Evolutionary conservation across 768 basidiomycete genomes (phyloP), one percentile per base, ranked within the genome.

Genomic region (Cystofilobasidium ferigula): DNA sequence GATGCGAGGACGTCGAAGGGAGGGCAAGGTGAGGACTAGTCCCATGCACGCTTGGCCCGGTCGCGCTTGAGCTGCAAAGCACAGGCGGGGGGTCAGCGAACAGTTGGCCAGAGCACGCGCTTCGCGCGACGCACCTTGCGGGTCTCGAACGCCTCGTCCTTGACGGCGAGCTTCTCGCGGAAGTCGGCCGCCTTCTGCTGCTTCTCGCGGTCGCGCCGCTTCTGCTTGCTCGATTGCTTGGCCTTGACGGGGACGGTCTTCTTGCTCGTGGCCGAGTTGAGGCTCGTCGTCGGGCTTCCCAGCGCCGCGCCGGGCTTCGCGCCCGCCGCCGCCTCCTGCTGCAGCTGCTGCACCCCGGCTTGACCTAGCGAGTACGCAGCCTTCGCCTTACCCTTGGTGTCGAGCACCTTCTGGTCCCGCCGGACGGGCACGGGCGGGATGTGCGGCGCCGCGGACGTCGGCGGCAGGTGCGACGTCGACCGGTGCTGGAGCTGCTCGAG

Each of bases 41-140:
- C 51, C 51, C 51, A 54, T 54, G 51, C 51, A 8, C 51, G 51
- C 51, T 54, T 54, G 2, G 51, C 51, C 51, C 51, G 51, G 28
- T 54, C 51, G 10, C 51, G 51, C 30, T 54, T 54, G 28, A 54
- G 51, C 51, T 54, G 16, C 16, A 20, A 48, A 28, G 45, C 9
- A 32, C 51, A 54, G 51, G 20, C 22, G 47, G 14, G 8, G 6
- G 28, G 51, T 54, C 30, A 54, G 30, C 28, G 13, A 53, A 26
- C 24, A 53, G 26, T 10, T n/a, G n/a, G n/a, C n/a, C n/a, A n/a
- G n/a, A n/a, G n/a, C n/a, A n/a, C n/a, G n/a, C n/a, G n/a, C n/a
- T n/a, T n/a, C n/a, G 48, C 10, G 30, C 3, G 12, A 18, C 51
- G 28, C 51, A 54, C 51, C 51, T 54, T 54, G 28, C 51, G 26